phyloP scores from a whole-genome alignment of 495 filamentous ascomycete species.

The Xylaria bambusicola region DNA sequence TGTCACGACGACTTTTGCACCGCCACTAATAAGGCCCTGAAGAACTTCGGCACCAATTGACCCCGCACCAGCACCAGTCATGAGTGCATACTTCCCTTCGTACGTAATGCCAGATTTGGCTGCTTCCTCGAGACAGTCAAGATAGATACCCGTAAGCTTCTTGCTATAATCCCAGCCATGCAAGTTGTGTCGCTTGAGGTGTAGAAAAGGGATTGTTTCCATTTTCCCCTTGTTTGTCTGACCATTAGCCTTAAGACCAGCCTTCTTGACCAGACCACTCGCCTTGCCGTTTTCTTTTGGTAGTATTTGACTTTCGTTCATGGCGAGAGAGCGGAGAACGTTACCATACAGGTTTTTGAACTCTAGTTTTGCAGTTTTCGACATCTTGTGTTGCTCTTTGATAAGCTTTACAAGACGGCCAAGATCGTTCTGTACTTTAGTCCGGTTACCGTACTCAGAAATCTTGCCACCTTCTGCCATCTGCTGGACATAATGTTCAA shows the following conservation, averaged over 20 bases:
- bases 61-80: constrained; percentile 97
- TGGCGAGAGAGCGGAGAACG: constrained; percentile 85
- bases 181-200: constrained; percentile 90
- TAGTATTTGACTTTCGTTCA: constrained; percentile 98
- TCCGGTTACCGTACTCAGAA: constrained; percentile 96
- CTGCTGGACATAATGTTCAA: constrained; percentile 97
- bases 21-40: constrained; percentile 93
- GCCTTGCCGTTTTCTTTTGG: constrained; percentile 70
- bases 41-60: constrained; percentile 99
- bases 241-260: constrained; percentile 61
- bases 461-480: constrained; percentile 99
- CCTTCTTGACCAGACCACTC: constrained; percentile 64
- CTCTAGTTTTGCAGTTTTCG: constrained; percentile 90
- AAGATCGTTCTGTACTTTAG: constrained; percentile 95
- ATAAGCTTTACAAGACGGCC: constrained; percentile 95
- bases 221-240: constrained; percentile 77
- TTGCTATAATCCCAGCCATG: constrained; percentile 99
- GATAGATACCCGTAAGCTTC: constrained; percentile 88
- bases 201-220: constrained; percentile 97
- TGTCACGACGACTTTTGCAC: constrained; percentile 93
- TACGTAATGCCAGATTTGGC: constrained; percentile 86
- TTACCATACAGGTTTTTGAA: constrained; percentile 94
- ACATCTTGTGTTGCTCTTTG: constrained; percentile 93
- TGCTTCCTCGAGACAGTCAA: constrained; percentile 87
- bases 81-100: constrained; percentile 92